These are phyloP conservation scores for Peronosclerospora sorghi DNA, from an alignment of 352 stramenopile species.

Conservation along the genomic window DNA sequence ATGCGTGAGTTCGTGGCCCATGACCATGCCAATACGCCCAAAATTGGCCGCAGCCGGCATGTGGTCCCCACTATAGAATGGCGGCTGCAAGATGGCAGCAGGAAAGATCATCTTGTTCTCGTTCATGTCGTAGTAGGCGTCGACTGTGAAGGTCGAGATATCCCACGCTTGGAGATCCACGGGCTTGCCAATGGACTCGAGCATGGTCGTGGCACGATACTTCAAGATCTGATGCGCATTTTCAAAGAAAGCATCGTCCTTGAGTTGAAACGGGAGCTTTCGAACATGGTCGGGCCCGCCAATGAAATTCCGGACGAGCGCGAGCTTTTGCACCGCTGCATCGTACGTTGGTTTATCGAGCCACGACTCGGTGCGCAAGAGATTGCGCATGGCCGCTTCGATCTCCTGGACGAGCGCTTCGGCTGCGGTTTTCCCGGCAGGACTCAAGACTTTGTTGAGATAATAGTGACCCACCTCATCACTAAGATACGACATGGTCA, in stretches of 20 bases:
- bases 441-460: constrained; percentile 81
- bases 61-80: constrained; percentile 58
- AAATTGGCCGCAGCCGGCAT: constrained; percentile 87
- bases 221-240: constrained; percentile 39
- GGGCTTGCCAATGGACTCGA: constrained; percentile 27
- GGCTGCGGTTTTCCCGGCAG: constrained; percentile 55
- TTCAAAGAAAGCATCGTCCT: constrained; percentile 37
- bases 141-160: constrained; percentile 89
- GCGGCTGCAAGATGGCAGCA: constrained; percentile 86
- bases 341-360: constrained; percentile 76
- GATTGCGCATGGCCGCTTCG: constrained; percentile 59
- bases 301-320: constrained; percentile 75
- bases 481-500: constrained; percentile 73
- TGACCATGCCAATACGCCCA: constrained; percentile 86
- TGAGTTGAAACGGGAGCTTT: constrained; percentile 45
- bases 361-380: constrained; percentile 81
- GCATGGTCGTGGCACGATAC: constrained; percentile 14
- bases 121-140: constrained; percentile 69
- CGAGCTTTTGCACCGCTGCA: constrained; percentile 82
- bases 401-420: constrained; percentile 81
- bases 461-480: constrained; percentile 86
- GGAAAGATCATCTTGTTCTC: constrained; percentile 90
- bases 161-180: constrained; percentile 54
- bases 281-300: constrained; percentile 36
- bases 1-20: constrained; percentile 91